Base-by-base conservation (phyloP, 1,284 basidiomycete species). In the Lentinula novae-zelandiae region DNA sequence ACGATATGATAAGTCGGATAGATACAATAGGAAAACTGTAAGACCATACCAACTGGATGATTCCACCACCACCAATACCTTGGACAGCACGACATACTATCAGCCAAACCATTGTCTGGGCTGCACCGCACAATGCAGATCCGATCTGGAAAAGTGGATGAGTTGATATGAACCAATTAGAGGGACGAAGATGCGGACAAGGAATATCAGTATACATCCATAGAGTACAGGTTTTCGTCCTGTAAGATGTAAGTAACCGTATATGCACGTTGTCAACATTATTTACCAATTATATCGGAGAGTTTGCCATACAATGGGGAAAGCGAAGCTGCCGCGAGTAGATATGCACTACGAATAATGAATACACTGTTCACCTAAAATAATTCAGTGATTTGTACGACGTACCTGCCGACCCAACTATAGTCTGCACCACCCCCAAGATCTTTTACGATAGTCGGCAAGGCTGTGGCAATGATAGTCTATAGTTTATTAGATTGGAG, bases 11-110 rank as follows among this genome's bases (percentile, higher is more conserved):
- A 52, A 12, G 31, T 27, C 27, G 52, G 40, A 49, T 51, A 51
- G 42, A 31, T 20, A 20, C 10, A 17, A 44, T 20, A 31, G 39
- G 17, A 36, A 44, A 17, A 27, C 27, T 27, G 38, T 15, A 15
- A 22, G 17, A 8, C 61, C 70, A 57, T 49, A 80, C 79, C 61
- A 82, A 68, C 65, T 81, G 79, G 7, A 91, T 78, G 62, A 91
- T 87, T 1, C 89, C 90, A 9, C 91, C 90, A 3, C 91, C 91
- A 33, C 92, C 92, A 33, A 93, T 83, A 10, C 92, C 93, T 70
- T 95, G 93, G 0, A 95, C 76, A 1, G 89, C 92, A 66, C 93
- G 82, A 53, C 82, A 84, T 1, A 89, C 78, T 49, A 91, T 85
- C 13, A 95, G 75, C 92, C 78, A 87, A 62, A 88, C 79, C 82